phyloP scores from a whole-genome alignment of 106 monocot species.

The Amphibolis antarctica region DNA sequence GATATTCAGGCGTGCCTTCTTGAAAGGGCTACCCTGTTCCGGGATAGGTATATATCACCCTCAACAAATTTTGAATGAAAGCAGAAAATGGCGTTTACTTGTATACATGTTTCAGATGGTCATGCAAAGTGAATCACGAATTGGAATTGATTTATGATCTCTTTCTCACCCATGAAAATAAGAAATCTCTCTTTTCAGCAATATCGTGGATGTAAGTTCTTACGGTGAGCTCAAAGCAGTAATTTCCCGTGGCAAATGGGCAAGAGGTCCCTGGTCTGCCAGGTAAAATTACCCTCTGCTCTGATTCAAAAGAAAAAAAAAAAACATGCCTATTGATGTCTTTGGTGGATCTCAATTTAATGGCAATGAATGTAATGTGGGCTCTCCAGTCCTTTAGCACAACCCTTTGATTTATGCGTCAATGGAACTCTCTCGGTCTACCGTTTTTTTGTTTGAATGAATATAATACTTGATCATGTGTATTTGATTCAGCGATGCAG shows the following conservation, averaged over 20 bases:
- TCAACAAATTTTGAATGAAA: neutral
- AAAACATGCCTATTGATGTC: too few relatives aligned
- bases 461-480: too few relatives aligned
- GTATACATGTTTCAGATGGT: neutral
- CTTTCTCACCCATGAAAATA: neutral
- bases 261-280: conserved; percentile 92
- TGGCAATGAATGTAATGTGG: too few relatives aligned
- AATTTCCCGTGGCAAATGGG: conserved; percentile 86
- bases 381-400: too few relatives aligned
- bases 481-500: conserved; percentile 33
- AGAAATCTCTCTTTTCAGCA: conserved; percentile 27
- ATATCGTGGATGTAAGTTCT: conserved; percentile 84
- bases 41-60: conserved; percentile 60
- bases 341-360: too few relatives aligned
- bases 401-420: neutral
- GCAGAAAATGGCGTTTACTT: neutral
- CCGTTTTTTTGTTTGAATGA: too few relatives aligned
- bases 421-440: too few relatives aligned
- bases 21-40: conserved; percentile 60
- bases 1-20: conserved; percentile 74
- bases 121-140: too few relatives aligned
- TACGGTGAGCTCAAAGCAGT: conserved; percentile 77
- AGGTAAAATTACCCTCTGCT: conserved; percentile 29
- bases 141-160: neutral
- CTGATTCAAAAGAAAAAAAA: too few relatives aligned